Conservation (phyloP, 768 basidiomycete genomes). For the Gymnopilus dilepis region DNA sequence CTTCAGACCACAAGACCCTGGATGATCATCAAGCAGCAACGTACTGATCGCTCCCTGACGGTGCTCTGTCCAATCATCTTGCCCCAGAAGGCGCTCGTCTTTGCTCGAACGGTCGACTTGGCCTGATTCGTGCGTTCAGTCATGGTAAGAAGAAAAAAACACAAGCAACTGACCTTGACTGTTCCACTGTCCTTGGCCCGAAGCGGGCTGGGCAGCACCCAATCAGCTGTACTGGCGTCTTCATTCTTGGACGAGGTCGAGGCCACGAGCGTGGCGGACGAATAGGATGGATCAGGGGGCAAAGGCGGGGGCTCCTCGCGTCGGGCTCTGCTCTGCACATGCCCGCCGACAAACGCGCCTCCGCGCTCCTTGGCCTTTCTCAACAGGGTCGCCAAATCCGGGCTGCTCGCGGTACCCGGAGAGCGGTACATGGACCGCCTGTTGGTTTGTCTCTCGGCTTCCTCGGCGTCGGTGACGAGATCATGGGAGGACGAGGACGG, state of each 20-base stretch:
- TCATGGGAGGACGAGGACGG: conserved; percentile 63
- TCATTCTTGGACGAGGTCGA: conserved; percentile 36
- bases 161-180: conserved; percentile 51
- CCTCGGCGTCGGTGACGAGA: conserved; percentile 68
- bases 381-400: conserved; percentile 87
- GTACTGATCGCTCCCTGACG: conserved; percentile 72
- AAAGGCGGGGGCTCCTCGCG: conserved; percentile 25
- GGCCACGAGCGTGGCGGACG: conserved; percentile 20
- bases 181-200: conserved; percentile 48
- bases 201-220: conserved; percentile 51
- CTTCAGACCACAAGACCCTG: conserved; percentile 18
- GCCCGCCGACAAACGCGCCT: conserved; percentile 37
- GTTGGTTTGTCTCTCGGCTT: conserved; percentile 73
- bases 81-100: conserved; percentile 81
- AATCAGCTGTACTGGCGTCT: conserved; percentile 40
- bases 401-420: conserved; percentile 88
- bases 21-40: conserved; percentile 25
- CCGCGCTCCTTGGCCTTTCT: conserved; percentile 81
- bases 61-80: conserved; percentile 76
- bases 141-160: conserved; percentile 7
- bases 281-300: conserved; percentile 19
- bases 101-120: conserved; percentile 73
- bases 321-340: conserved; percentile 20
- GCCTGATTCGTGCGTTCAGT: conserved; percentile 36
- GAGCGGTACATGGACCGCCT: conserved; percentile 88